Base-by-base conservation (phyloP, 768 basidiomycete genomes). In the Albatrellus ellisii region DNA sequence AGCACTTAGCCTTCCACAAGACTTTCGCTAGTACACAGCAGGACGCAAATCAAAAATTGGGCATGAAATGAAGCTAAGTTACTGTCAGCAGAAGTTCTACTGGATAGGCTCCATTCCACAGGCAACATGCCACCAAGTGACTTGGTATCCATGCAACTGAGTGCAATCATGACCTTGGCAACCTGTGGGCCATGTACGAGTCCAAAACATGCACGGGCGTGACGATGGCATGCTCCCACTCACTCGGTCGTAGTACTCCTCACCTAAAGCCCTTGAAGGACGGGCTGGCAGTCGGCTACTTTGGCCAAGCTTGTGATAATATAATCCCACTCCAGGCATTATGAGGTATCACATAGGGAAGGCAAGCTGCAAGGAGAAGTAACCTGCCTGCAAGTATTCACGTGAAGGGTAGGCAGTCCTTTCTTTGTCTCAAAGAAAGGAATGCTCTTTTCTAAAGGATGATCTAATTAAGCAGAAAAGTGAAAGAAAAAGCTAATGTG, bases 201-300 rank as follows among this genome's bases (percentile, higher is more conserved):
- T 24, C n/a, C 21, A 17, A 24, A 17, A 22, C 18, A 14, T 33
- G 15, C 18, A 25, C 9, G 18, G 24, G 24, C 18, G 10, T n/a
- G 31, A 41, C 20, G 22, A 9, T 2, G 20, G 38, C 27, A 25
- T 7, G 17, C 21, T 12, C 15, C 6, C 58, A 22, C 71, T 10
- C 46, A 77, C 80, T 45, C 67, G 68, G 42, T 74, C 67, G 45
- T 66, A 70, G 52, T 79, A 77, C 27, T 66, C 66, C 47, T 81
- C 78, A 2, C 81, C 82, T 1, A 85, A 88, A 8, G 79, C 57
- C 48, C 83, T 78, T 1, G 83, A 81, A 2, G 92, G 69, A 50
- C 91, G 38, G 94, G 56, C 54, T 91, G 87, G 42, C 83, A 65
- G 33, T 74, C 85, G 3, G 76, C 84, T 32, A 89, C 77, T 58